phyloP scores from a whole-genome alignment of 1,284 basidiomycete species.

The Mrakiaceae sp. region DNA sequence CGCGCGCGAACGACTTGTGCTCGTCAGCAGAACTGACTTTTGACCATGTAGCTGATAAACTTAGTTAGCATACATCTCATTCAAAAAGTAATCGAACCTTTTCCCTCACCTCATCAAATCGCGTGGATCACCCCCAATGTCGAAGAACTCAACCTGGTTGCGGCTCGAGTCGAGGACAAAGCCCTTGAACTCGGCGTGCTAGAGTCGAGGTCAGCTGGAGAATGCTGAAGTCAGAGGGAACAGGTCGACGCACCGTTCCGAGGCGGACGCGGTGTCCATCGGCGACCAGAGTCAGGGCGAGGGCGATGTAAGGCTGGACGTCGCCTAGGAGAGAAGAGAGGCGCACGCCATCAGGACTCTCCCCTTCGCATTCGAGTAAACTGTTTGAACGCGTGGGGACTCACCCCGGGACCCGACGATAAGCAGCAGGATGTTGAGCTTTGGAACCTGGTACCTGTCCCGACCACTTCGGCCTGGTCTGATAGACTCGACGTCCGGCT shows the following conservation, averaged over 20 bases:
- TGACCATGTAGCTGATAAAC: conserved; percentile 36
- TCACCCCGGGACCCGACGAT: conserved; percentile 51
- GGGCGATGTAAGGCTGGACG: conserved; percentile 57
- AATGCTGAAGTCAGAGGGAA: no score
- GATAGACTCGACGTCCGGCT: no score
- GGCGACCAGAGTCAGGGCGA: conserved; percentile 44
- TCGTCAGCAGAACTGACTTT: conserved; percentile 33
- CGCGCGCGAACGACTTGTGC: not conserved
- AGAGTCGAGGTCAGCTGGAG: no score
- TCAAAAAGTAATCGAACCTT: no score
- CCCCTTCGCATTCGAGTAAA: not conserved
- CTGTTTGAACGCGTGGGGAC: conserved; percentile 16
- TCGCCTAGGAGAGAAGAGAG: conserved; percentile 39
- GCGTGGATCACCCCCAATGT: conserved; percentile 28
- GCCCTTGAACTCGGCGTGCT: conserved; percentile 47
- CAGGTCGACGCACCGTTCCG: conserved; percentile 36
- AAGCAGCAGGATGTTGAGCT: conserved; percentile 50
- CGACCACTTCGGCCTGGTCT: no score
- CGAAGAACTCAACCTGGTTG: conserved; percentile 42
- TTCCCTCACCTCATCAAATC: not conserved
- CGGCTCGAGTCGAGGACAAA: conserved; percentile 43
- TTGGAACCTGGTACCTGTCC: conserved; percentile 29
- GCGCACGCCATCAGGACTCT: not conserved
- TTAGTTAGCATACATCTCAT: no score
- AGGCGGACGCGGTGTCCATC: conserved; percentile 54